Evolutionary conservation across 169 alveolate species (phyloP).

Genomic region (Plasmodium vinckei): DNA sequence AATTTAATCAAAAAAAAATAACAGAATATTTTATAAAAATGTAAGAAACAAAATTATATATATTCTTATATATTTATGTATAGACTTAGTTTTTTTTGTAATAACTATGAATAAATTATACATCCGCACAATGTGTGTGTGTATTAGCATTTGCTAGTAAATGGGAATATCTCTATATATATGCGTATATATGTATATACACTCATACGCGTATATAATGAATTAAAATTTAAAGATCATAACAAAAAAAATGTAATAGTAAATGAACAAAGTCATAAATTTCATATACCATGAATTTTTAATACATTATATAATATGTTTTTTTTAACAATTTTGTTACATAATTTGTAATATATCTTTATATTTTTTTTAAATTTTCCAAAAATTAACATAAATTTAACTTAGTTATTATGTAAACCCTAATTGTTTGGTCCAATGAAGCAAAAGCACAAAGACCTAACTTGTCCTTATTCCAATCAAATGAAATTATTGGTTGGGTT

Average conservation of each 20-base stretch:
- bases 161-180: not conserved
- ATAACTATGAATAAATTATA: not conserved
- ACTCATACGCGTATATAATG: no score
- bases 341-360: not conserved
- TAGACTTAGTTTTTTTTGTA: slow-evolving; percentile 6
- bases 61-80: not conserved
- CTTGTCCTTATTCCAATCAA: slow-evolving; percentile 91
- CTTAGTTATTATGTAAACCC: slow-evolving; percentile 82
- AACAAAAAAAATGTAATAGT: not conserved
- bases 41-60: slow-evolving; percentile 12
- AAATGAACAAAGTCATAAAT: no score
- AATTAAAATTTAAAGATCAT: not conserved
- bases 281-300: no score
- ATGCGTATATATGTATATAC: not conserved
- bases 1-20: slow-evolving; percentile 61
- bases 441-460: slow-evolving; percentile 85
- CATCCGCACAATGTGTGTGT: not conserved
- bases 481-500: slow-evolving; percentile 93
- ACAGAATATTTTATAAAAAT: slow-evolving; percentile 65
- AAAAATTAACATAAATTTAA: slow-evolving; percentile 47
- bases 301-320: not conserved
- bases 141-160: not conserved
- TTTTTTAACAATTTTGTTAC: slow-evolving; percentile 24
- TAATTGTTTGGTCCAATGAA: slow-evolving; percentile 93
- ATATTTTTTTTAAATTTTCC: slow-evolving; percentile 1